These are phyloP conservation scores for Nemania diffusa DNA, from an alignment of 2,329 filamentous ascomycete species.

Conservation along the genomic window DNA sequence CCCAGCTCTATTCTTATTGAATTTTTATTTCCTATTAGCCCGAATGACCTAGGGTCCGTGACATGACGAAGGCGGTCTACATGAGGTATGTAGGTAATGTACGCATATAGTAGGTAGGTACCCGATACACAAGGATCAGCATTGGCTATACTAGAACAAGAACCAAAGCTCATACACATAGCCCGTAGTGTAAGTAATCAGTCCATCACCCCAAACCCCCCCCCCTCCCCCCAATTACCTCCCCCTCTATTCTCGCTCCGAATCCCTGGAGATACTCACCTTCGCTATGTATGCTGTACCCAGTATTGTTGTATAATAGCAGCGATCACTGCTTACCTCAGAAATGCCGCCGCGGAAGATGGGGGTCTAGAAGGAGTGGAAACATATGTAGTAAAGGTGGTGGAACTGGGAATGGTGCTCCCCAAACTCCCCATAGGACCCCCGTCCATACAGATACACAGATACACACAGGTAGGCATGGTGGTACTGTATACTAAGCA, in stretches of 20 bases:
- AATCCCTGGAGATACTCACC: neutral
- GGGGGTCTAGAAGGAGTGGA: neutral
- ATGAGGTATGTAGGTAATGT: neutral
- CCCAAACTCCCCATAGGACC: neutral
- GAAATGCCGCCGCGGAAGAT: neutral
- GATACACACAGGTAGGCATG: no score
- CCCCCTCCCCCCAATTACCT: neutral
- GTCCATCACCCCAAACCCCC: neutral
- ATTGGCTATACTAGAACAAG: neutral
- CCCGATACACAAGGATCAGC: constrained; percentile 7
- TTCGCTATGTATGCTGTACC: neutral
- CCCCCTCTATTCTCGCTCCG: neutral
- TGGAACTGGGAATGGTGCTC: neutral
- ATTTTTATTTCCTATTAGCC: neutral
- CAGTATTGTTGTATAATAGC: neutral
- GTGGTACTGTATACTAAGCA: no score
- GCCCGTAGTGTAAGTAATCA: neutral
- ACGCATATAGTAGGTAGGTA: neutral
- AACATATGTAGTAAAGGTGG: neutral
- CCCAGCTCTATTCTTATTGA: neutral
- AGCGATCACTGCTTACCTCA: neutral
- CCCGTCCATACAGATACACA: neutral
- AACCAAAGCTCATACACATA: neutral
- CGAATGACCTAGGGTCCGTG: neutral
- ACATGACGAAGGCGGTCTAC: constrained; percentile 1